Base-by-base conservation (phyloP, 768 basidiomycete genomes). In the Kwoniella europaea region DNA sequence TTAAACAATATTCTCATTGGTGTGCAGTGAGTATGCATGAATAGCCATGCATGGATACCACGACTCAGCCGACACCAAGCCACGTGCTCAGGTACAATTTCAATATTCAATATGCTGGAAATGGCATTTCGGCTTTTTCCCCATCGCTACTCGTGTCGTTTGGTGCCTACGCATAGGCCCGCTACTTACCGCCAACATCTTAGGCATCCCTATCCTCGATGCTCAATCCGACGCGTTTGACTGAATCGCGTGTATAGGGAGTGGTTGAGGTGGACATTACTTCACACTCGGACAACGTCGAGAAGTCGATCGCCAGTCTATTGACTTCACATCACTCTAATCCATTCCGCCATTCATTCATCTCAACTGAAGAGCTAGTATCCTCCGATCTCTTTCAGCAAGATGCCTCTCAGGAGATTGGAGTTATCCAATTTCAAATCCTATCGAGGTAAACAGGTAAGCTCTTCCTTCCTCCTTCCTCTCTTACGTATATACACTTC, bases 341-440 rank as follows among this genome's bases (percentile, higher is more conserved):
- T 3, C 4, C 27, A 27, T 27, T 27, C 27, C 27, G 2, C 27
- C 27, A 27, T 27, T 27, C 27, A 27, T 55, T 55, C 18, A 20
- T 20, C 15, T 22, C 5, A 55, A n/a, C n/a, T 4, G 27, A 16
- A 60, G 18, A 10, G 29, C 24, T 4, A 29, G 58, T 27, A 12
- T 15, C 18, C 12, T 13, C 12, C 46, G 13, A 15, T 50, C 29
- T 18, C 57, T 10, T 15, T 10, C 78, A 35, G 35, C 35, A 78
- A 62, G 16, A 83, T 82, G 82, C 83, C 83, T 43, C 79, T 84
- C 68, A 69, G 68, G n/a, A 68, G 79, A 18, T 72, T 98, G 68
- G 94, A 97, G 85, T 85, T 98, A 52, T 93, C 89, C 85, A 92
- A 98, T 88, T 98, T 98, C 87, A 99, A 98, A 86, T 97, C 94